phyloP scores from a whole-genome alignment of 345 rosid species.

The Microcos paniculata region DNA sequence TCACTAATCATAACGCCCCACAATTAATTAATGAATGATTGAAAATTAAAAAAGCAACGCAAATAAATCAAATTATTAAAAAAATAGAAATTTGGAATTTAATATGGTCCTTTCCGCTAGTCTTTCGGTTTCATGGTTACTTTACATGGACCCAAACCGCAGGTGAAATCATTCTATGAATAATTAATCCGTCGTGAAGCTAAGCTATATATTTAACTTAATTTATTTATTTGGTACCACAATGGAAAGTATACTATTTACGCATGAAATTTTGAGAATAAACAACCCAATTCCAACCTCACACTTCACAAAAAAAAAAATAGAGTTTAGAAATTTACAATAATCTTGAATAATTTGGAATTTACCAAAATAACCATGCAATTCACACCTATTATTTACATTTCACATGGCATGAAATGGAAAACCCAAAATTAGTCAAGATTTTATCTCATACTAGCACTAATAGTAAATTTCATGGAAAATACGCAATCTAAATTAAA shows the following conservation, averaged over 20 bases:
- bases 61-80: too few relatives aligned
- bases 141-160: too few relatives aligned
- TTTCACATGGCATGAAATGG: neutral
- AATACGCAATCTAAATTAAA: conserved; percentile 13
- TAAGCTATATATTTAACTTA: neutral
- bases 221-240: neutral
- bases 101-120: too few relatives aligned
- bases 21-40: neutral
- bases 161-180: too few relatives aligned
- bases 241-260: neutral
- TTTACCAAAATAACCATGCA: neutral
- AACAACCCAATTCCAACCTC: neutral
- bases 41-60: neutral
- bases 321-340: neutral
- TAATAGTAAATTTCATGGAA: conserved; percentile 8
- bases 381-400: neutral
- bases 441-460: neutral
- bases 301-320: neutral
- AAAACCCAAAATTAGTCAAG: neutral
- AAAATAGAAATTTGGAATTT: too few relatives aligned
- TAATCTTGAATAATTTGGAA: neutral
- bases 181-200: neutral
- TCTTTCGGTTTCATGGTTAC: too few relatives aligned
- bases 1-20: too few relatives aligned
- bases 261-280: neutral